A percentile compares a stretch with the other conserved stretches of the same genome.
Conservation (phyloP, 345 rosid species). For the Boechera divaricarpa region DNA sequence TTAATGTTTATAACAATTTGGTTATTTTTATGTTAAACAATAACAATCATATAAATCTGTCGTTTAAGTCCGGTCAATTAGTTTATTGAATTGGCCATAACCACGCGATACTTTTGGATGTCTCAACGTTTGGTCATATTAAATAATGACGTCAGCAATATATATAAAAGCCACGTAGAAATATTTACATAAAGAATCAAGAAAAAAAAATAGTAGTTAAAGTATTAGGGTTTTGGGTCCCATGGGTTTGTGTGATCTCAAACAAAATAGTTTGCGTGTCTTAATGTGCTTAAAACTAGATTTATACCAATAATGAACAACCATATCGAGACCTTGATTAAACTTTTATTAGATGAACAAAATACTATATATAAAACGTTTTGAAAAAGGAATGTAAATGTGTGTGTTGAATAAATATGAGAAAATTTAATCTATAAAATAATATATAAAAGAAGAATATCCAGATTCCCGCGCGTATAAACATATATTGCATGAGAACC, state of each 20-base stretch:
- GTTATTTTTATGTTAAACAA: too few relatives aligned
- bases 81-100: too few relatives aligned
- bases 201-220: slow-evolving; percentile 17
- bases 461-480: not conserved
- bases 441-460: not conserved
- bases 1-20: too few relatives aligned
- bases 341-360: not conserved
- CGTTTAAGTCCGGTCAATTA: too few relatives aligned
- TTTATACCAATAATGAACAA: slow-evolving; percentile 44
- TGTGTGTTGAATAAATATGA: not conserved
- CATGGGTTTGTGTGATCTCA: slow-evolving; percentile 25
- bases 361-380: not conserved
- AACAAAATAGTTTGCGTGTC: slow-evolving; percentile 42
- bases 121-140: slow-evolving; percentile 10
- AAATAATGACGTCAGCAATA: slow-evolving; percentile 21
- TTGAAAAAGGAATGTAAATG: not conserved
- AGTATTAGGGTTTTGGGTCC: slow-evolving; percentile 45
- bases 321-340: slow-evolving; percentile 34
- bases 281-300: slow-evolving; percentile 36
- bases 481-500: not conserved
- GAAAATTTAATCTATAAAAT: not conserved
- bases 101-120: not conserved
- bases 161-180: slow-evolving; percentile 27
- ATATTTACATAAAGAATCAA: slow-evolving; percentile 8
- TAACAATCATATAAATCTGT: too few relatives aligned